Evolutionary conservation across 2,329 filamentous ascomycete species (phyloP), one percentile per base, ranked within the genome.

Genomic region (Pyrenophora graminea): DNA sequence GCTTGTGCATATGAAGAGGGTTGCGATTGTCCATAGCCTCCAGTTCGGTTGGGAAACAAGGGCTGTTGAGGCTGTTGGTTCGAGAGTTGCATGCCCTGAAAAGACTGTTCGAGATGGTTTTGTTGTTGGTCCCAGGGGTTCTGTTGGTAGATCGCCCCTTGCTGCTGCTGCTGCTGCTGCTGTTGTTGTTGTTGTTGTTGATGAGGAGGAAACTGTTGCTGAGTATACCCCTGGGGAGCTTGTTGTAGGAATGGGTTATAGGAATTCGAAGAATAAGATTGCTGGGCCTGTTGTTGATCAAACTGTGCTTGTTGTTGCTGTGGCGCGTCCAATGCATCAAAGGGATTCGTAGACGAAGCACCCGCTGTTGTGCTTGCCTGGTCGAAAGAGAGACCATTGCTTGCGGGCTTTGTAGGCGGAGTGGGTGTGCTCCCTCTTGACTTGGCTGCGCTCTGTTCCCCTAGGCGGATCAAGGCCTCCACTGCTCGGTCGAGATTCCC

Each of bases 401-500:
- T 44, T 6, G 81, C 79, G 34, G 79, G 77, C 49, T 80, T 78
- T 6, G 77, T 76, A n/a, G 76, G 72, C 59, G 74, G 74, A 45
- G 72, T 69, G 21, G 72, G 68, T 49, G 79, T 79, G 52, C 74
- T 76, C 27, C 85, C 86, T 67, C 67, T 64, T 9, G 68, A 70
- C 15, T 48, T 64, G 15, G 44, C 62, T 7, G 62, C 58, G 38
- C 64, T 68, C 52, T 71, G 68, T 50, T 96, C 91, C 21, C 92
- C 93, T 33, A 97, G 76, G 60, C 91, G 84, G 49, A 94, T 85
- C 65, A 99, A 75, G 15, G 90, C 85, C 72, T 97, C 93, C 38
- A 97, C 85, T 0, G 93, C 86, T 71, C 85, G 88, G 62, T 97
- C 91, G 51, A 99, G 69, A 67, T 94, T 92, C 3, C 93, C 92